phyloP scores from a whole-genome alignment of 805 yeast species.

The Candida incommunis region DNA sequence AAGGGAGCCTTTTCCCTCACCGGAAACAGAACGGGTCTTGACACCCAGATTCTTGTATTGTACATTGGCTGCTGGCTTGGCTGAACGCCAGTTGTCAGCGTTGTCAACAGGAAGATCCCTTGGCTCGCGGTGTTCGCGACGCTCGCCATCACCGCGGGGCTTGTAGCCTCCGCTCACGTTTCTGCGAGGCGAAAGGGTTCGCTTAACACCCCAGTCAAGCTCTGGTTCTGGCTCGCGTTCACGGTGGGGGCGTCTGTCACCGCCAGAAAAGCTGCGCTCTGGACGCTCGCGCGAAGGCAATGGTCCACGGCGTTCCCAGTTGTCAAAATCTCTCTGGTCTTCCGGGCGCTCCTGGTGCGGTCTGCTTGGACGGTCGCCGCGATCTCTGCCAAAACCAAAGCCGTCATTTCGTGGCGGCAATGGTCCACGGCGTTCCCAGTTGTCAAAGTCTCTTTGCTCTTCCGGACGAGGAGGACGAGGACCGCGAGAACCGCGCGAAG shows the following conservation, averaged over 20 bases:
- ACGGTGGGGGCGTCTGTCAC: not conserved
- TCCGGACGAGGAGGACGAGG: constrained; percentile 17
- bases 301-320: constrained; percentile 12
- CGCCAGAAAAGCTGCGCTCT: not conserved
- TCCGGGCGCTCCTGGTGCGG: constrained; percentile 12
- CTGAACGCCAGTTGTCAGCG: constrained; percentile 22
- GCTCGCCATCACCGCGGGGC: constrained; percentile 14
- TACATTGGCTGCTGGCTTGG: constrained; percentile 15
- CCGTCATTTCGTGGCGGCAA: constrained; percentile 2
- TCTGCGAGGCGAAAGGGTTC: constrained; percentile 9
- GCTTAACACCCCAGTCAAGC: constrained; percentile 28
- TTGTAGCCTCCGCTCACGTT: constrained; percentile 9
- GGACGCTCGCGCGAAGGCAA: constrained; percentile 1
- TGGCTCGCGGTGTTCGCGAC: constrained; percentile 19
- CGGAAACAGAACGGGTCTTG: constrained; percentile 9
- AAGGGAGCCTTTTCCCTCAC: constrained; percentile 27
- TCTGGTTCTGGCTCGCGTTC: constrained; percentile 23
- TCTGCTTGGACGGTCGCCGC: constrained; percentile 20
- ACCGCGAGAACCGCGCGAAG: constrained; percentile 27
- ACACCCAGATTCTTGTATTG: constrained; percentile 13
- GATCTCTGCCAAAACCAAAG: constrained; percentile 30
- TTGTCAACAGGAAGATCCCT: constrained; percentile 8
- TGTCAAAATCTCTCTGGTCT: not conserved
- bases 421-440: constrained; percentile 16
- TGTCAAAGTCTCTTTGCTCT: constrained; percentile 35